Conservation (phyloP, 169 alveolate genomes). For the Toxoplasma gondii region DNA sequence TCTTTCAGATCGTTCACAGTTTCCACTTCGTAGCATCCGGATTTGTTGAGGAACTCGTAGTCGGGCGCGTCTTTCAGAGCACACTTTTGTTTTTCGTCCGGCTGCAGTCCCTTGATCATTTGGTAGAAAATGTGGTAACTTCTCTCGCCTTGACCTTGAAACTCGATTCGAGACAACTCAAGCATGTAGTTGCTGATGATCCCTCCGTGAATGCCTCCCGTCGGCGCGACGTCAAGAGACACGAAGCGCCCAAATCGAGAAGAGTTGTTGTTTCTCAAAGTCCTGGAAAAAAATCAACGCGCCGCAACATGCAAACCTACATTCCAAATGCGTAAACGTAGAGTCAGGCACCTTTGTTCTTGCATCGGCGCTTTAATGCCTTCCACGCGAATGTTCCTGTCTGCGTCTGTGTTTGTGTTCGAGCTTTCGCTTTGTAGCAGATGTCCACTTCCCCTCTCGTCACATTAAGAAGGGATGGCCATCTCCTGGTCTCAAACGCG, state of each 20-base stretch:
- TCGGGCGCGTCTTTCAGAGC: conserved; percentile 28
- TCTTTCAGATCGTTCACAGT: conserved; percentile 60
- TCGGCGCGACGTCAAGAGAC: conserved; percentile 84
- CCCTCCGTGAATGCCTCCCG: conserved; percentile 91
- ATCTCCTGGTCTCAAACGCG: too few species aligned
- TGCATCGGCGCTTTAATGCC: too few species aligned
- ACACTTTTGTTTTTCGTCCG: conserved; percentile 69
- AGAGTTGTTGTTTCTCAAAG: conserved; percentile 97
- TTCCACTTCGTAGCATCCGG: conserved; percentile 68
- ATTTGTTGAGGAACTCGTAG: conserved; percentile 62
- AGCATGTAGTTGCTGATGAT: conserved; percentile 92
- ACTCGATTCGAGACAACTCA: conserved; percentile 97
- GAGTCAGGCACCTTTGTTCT: too few species aligned
- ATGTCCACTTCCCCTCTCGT: too few species aligned
- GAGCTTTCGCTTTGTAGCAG: too few species aligned
- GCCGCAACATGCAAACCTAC: background rate
- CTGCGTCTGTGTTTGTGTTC: too few species aligned
- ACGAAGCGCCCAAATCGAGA: conserved; percentile 98
- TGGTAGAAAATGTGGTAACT: conserved; percentile 97
- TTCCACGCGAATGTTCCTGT: too few species aligned
- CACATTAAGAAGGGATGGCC: too few species aligned
- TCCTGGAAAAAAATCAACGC: conserved; percentile 66
- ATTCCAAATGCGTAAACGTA: background rate
- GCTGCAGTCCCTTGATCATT: conserved; percentile 88
- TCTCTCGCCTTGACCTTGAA: conserved; percentile 90